phyloP scores from a whole-genome alignment of 108 stramenopile genomes.

The Cyclostephanos tholiformis region DNA sequence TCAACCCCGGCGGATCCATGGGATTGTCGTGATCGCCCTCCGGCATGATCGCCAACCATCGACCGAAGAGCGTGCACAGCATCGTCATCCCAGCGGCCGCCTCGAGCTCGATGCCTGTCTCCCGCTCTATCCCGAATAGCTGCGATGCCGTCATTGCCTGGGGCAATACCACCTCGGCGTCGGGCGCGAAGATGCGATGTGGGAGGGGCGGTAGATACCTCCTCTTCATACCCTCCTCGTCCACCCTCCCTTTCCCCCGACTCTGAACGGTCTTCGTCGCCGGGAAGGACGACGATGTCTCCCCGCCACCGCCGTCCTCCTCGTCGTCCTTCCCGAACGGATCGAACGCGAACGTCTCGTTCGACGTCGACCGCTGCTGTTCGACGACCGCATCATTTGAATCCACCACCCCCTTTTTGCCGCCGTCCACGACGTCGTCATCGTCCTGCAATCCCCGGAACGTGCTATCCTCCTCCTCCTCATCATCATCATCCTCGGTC shows the following conservation, averaged over 20 bases:
- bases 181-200: constrained; percentile 81
- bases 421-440: not conserved
- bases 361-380: too few species aligned
- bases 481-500: constrained; percentile 16
- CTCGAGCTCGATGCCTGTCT: constrained; percentile 86
- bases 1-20: constrained; percentile 87
- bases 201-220: constrained; percentile 60
- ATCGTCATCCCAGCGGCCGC: constrained; percentile 81
- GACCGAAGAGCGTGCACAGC: constrained; percentile 75
- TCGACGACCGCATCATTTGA: not conserved
- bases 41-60: constrained; percentile 90
- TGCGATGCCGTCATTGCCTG: constrained; percentile 86
- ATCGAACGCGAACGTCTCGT: constrained; percentile 38
- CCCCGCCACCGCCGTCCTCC: not conserved
- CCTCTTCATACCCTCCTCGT: not conserved
- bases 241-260: not conserved
- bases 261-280: constrained; percentile 1
- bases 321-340: constrained; percentile 9
- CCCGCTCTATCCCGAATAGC: constrained; percentile 85
- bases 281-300: not conserved
- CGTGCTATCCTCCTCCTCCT: constrained; percentile 55
- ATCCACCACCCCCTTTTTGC: not conserved
- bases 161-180: constrained; percentile 87
- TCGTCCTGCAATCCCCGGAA: constrained; percentile 27
- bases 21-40: constrained; percentile 88